phyloP scores from a whole-genome alignment of 352 stramenopile species.

The Phytophthora pini region DNA sequence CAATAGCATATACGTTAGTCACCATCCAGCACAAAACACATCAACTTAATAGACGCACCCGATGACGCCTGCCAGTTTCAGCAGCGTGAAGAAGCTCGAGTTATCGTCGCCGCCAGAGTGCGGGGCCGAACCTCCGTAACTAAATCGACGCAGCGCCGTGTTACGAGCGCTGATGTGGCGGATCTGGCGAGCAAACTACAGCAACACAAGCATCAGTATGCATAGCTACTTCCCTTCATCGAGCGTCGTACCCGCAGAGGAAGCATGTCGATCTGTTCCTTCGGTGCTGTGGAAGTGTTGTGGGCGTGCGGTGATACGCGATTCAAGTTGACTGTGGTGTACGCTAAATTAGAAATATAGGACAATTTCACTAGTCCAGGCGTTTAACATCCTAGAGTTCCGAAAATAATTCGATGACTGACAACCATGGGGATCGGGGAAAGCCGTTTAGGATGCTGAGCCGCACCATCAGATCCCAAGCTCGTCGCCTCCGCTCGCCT shows the following conservation, averaged over 20 bases:
- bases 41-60: constrained; percentile 40
- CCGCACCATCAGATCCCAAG: constrained; percentile 41
- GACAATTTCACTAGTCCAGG: background rate
- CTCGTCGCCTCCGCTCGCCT: constrained; percentile 19
- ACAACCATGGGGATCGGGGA: constrained; percentile 14
- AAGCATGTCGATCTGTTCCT: constrained; percentile 26
- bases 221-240: background rate
- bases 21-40: background rate
- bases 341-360: constrained; percentile 9
- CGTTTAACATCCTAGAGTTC: background rate
- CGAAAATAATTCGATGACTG: background rate
- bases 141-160: constrained; percentile 57
- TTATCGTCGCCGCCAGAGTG: constrained; percentile 74
- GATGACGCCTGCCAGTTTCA: constrained; percentile 66
- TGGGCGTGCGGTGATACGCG: background rate
- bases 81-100: constrained; percentile 82
- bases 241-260: constrained; percentile 17
- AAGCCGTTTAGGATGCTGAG: constrained; percentile 28
- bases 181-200: constrained; percentile 39
- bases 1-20: constrained; percentile 11
- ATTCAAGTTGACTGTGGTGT: constrained; percentile 13
- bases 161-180: constrained; percentile 46
- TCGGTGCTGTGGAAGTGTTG: no score
- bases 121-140: constrained; percentile 65
- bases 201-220: background rate